Percentiles rank a stretch among this genome's conserved stretches.
Evolutionary conservation across 345 rosid genomes (phyloP).

Genomic region (Citrus reticulata): DNA sequence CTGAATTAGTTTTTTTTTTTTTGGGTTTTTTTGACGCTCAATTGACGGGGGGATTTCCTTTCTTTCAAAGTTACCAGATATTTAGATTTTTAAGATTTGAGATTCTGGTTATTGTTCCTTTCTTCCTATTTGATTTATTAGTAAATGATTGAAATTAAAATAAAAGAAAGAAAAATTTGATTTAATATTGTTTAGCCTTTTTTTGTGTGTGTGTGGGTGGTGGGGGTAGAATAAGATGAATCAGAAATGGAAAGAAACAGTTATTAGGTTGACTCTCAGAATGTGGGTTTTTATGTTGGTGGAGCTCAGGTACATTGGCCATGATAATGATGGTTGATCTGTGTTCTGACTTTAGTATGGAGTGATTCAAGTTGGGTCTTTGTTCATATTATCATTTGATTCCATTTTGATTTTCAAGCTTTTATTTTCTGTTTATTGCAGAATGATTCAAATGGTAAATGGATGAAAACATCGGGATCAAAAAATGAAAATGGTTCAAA

Average conservation of each 20-base stretch:
- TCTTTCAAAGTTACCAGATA: background rate
- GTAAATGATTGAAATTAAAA: background rate
- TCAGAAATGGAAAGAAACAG: background rate
- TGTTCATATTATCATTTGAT: background rate
- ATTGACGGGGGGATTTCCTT: background rate
- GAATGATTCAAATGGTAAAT: constrained; percentile 63
- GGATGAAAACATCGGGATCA: constrained; percentile 39
- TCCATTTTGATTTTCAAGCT: background rate
- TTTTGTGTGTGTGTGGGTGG: too few species aligned
- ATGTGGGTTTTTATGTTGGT: background rate
- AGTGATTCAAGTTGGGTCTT: background rate
- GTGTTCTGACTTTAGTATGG: background rate
- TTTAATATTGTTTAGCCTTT: background rate
- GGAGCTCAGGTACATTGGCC: background rate
- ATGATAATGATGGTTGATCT: background rate
- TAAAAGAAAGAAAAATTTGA: background rate
- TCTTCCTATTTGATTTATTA: background rate
- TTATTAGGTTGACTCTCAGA: background rate
- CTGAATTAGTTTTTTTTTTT: background rate
- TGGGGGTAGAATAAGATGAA: background rate
- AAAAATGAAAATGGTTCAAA: constrained; percentile 51
- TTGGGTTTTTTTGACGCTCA: background rate
- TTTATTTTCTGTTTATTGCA: constrained; percentile 20
- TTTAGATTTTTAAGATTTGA: background rate
- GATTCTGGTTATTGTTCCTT: background rate